phyloP scores from a whole-genome alignment of 768 basidiomycete genomes.

The Suillus luteus region DNA sequence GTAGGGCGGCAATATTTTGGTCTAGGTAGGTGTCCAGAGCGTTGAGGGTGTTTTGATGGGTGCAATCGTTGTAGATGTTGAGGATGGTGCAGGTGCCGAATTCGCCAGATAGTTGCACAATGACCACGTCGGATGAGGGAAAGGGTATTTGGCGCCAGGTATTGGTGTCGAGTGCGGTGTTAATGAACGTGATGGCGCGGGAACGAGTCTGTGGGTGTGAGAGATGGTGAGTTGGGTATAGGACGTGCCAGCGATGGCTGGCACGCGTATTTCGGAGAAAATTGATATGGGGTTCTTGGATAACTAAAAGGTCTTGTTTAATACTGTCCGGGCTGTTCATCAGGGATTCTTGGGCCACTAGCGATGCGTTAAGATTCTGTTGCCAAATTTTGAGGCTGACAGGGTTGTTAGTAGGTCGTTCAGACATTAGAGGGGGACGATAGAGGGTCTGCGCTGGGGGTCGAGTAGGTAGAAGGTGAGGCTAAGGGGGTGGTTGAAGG shows the following conservation, averaged over 20 bases:
- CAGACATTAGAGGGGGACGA: slow-evolving; percentile 27
- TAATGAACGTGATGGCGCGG: slow-evolving; percentile 13
- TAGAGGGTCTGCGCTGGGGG: too few relatives aligned
- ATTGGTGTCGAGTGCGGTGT: slow-evolving; percentile 2
- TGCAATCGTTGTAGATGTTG: slow-evolving; percentile 43
- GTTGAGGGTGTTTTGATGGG: slow-evolving; percentile 22
- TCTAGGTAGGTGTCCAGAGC: slow-evolving; percentile 15
- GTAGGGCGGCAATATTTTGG: not conserved
- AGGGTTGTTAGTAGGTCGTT: too few relatives aligned
- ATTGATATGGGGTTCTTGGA: too few relatives aligned
- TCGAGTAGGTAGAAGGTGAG: too few relatives aligned
- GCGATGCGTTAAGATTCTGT: too few relatives aligned
- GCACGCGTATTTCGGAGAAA: too few relatives aligned
- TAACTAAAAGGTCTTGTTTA: slow-evolving; percentile 35
- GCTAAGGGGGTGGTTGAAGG: too few relatives aligned
- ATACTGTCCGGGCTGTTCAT: not conserved
- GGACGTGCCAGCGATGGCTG: too few relatives aligned
- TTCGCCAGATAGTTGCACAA: slow-evolving; percentile 22
- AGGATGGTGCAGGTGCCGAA: slow-evolving; percentile 27
- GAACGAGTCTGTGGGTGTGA: not conserved
- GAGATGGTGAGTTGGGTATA: slow-evolving; percentile 16
- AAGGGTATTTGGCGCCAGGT: slow-evolving; percentile 8
- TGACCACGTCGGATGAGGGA: too few relatives aligned
- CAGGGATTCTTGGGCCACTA: not conserved
- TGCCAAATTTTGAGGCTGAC: too few relatives aligned